Conservation (phyloP, 331 rosid genomes). For the Rhamnella rubrinervis region DNA sequence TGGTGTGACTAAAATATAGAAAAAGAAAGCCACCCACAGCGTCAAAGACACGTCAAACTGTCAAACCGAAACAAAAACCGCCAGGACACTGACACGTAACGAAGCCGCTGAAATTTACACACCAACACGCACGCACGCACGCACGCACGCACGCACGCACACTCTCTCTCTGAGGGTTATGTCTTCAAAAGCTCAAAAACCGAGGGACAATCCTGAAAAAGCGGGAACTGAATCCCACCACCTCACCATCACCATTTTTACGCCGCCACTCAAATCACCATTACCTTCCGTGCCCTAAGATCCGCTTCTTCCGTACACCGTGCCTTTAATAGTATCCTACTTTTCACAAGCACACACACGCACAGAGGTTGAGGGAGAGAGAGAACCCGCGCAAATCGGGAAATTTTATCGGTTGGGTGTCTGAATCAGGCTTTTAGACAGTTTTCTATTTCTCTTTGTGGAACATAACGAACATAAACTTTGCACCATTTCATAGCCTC, state of each 20-base stretch:
- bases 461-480: no score
- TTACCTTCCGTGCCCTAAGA: constrained; percentile 11
- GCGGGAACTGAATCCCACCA: constrained; percentile 28
- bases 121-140: not conserved
- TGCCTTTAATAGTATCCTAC: not conserved
- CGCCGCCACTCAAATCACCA: constrained; percentile 2
- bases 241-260: not conserved
- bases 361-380: not conserved
- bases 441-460: not conserved
- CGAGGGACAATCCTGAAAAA: constrained; percentile 2
- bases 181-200: constrained; percentile 21
- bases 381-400: constrained; percentile 13
- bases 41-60: constrained; percentile 35
- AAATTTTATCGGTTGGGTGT: not conserved
- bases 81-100: constrained; percentile 49
- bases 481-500: no score
- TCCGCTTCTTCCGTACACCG: constrained; percentile 30
- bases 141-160: not conserved
- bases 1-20: no score
- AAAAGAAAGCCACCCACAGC: not conserved
- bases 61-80: constrained; percentile 39
- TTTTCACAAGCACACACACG: not conserved
- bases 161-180: no score
- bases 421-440: not conserved
- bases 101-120: not conserved